Evolutionary conservation across 192 early-diverging fungal species (phyloP), one percentile per base, ranked within the genome.

Genomic region (Cladochytrium replicatum): DNA sequence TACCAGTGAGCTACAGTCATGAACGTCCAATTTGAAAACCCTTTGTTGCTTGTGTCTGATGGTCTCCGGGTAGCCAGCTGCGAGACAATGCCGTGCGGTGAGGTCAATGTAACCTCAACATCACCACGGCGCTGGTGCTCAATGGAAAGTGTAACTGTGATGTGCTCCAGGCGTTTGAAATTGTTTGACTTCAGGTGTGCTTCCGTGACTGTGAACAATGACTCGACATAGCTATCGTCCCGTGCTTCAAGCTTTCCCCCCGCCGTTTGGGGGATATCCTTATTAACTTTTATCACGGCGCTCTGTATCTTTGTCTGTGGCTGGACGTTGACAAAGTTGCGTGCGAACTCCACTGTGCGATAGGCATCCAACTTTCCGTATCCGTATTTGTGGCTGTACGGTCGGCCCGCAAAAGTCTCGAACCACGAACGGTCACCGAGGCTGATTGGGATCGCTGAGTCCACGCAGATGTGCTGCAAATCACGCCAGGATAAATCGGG

Each of bases 401-500:
- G 55, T 22, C 89, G 81, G 9, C 87, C 86, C 3, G 73, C 62
- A 3, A 82, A 71, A 7, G 81, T 83, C 1, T 46, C 39, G 1
- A 56, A 29, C 95, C 95, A 99, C 41, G 80, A 85, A 5, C 57
- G 38, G 57, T 95, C 88, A 24, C 57, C 54, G 1, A 71, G 45
- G 21, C 78, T 70, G 2, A 99, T 58, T 0, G 86, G 84, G 3
- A 89, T 56, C 0, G 89, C 89, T 13, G 83, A 81, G 3, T 77
- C 66, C 9, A 97, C 77, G 22, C 81, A 72, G 9, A 99, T 64
- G 30, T 90, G 83, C 66, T 99, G 95, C 23, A 92, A 60, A 52
- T 97, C 93, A 19, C 95, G 69, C 95, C 95, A 99, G 29, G 74
- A 81, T 34, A 99, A 74, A 43, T 99, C 95, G n/a, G 95, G 89